Evolutionary conservation across 1,284 basidiomycete genomes (phyloP).

Genomic region (Phellopilus nigrolimitatus): DNA sequence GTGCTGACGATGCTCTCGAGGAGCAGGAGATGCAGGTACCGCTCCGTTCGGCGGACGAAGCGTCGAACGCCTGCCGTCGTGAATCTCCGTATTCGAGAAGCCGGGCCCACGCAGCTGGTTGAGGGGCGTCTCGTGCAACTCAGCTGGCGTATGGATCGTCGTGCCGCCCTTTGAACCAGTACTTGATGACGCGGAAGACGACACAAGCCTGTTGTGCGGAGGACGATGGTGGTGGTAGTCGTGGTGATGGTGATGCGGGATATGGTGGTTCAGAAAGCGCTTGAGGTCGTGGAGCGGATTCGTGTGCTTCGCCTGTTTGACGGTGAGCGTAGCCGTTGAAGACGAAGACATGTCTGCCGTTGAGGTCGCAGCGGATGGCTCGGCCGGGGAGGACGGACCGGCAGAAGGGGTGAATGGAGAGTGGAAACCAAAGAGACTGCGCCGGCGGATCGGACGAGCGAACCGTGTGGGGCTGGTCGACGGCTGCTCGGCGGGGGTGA

Average conservation of each 20-base stretch:
- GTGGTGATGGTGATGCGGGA: constrained; percentile 47
- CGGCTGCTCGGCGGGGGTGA: constrained; percentile 15
- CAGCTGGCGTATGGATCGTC: constrained; percentile 32
- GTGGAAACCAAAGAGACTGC: constrained; percentile 16
- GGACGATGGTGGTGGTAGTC: constrained; percentile 21
- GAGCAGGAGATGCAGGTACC: background rate
- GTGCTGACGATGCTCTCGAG: constrained; percentile 1
- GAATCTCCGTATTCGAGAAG: constrained; percentile 34
- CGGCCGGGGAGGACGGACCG: constrained; percentile 5
- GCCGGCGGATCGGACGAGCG: constrained; percentile 9
- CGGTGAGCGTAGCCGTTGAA: constrained; percentile 35
- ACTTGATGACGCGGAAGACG: constrained; percentile 18
- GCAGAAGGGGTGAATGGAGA: constrained; percentile 12
- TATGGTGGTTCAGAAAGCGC: constrained; percentile 87
- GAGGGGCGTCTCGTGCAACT: constrained; percentile 31
- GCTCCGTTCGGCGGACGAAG: constrained; percentile 11
- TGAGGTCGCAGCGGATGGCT: constrained; percentile 2
- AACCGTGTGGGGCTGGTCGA: constrained; percentile 1
- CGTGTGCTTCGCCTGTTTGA: constrained; percentile 25
- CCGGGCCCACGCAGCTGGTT: constrained; percentile 34
- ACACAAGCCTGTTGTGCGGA: constrained; percentile 15
- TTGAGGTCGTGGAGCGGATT: constrained; percentile 85
- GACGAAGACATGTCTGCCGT: constrained; percentile 4
- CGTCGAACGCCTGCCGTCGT: constrained; percentile 29
- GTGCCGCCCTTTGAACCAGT: constrained; percentile 19